A percentile compares a stretch with the other conserved stretches of the same genome.
Evolutionary conservation across 176 grass and related monocot genomes (phyloP).

Genomic region (Carex parvula): DNA sequence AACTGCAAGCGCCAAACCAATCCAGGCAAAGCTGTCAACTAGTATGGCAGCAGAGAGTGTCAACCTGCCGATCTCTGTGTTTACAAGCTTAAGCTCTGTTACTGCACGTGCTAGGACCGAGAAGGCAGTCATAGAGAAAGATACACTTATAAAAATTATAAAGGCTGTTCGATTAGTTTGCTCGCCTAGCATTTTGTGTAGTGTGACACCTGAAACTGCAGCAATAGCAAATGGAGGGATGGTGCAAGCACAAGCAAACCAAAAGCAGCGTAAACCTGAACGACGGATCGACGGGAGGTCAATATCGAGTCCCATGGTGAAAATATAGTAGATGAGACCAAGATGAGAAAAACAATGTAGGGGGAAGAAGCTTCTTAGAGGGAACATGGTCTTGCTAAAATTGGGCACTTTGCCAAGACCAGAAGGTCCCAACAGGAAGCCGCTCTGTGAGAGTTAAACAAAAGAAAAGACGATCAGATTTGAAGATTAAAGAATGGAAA

Average conservation of each 20-base stretch:
- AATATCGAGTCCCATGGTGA: slow-evolving; percentile 66
- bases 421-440: slow-evolving; percentile 54
- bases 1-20: slow-evolving; percentile 36
- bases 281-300: slow-evolving; percentile 35
- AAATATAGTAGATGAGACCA: slow-evolving; percentile 73
- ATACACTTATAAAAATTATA: slow-evolving; percentile 51
- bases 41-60: slow-evolving; percentile 57
- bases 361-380: slow-evolving; percentile 45
- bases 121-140: slow-evolving; percentile 61
- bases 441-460: slow-evolving; percentile 25
- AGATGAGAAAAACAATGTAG: slow-evolving; percentile 61
- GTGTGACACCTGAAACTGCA: slow-evolving; percentile 19
- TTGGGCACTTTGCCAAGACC: slow-evolving; percentile 34
- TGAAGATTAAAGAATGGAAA: neutral
- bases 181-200: neutral
- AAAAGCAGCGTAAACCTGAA: slow-evolving; percentile 34
- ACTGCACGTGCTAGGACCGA: slow-evolving; percentile 58
- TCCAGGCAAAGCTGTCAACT: slow-evolving; percentile 53
- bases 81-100: slow-evolving; percentile 70
- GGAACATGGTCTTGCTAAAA: slow-evolving; percentile 43
- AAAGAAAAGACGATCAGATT: neutral
- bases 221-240: slow-evolving; percentile 53
- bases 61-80: slow-evolving; percentile 60
- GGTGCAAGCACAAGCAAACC: slow-evolving; percentile 46
- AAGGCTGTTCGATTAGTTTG: slow-evolving; percentile 36